Percentiles rank a stretch among this genome's conserved stretches.
These are phyloP conservation scores for Hypholoma fasciculare DNA, from an alignment of 768 basidiomycete genomes.

Conservation along the genomic window DNA sequence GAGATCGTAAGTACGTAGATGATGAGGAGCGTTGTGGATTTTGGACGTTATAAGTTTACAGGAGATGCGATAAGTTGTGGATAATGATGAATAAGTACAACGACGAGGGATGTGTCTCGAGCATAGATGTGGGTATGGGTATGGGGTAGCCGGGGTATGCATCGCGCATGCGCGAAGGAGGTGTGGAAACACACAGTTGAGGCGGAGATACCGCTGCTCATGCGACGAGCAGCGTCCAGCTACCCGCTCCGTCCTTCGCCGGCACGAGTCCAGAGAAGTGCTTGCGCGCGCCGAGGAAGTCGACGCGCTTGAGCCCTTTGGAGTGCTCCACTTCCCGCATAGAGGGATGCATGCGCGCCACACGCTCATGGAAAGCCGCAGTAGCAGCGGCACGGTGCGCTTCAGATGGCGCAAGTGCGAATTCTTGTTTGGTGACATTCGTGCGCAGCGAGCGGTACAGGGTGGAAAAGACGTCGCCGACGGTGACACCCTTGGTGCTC, in stretches of 20 bases:
- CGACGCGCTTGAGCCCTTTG: slow-evolving; percentile 54
- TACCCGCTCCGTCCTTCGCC: slow-evolving; percentile 29
- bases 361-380: slow-evolving; percentile 41
- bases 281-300: slow-evolving; percentile 46
- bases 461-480: slow-evolving; percentile 47
- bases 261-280: slow-evolving; percentile 42
- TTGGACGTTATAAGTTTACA: too few species aligned
- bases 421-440: slow-evolving; percentile 40
- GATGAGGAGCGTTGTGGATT: too few species aligned
- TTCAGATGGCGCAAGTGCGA: slow-evolving; percentile 28
- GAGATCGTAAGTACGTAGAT: too few species aligned
- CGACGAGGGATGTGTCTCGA: slow-evolving; percentile 4
- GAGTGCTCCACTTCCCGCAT: slow-evolving; percentile 37
- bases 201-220: slow-evolving; percentile 7
- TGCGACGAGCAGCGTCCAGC: slow-evolving; percentile 36
- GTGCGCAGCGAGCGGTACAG: slow-evolving; percentile 45
- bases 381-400: slow-evolving; percentile 33
- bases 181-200: background rate
- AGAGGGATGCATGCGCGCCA: slow-evolving; percentile 27
- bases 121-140: slow-evolving; percentile 12
- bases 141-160: slow-evolving; percentile 23
- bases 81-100: background rate
- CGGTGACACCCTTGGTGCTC: slow-evolving; percentile 23
- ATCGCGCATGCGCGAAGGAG: slow-evolving; percentile 6
- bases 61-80: too few species aligned